phyloP scores from a whole-genome alignment of 2,329 filamentous ascomycete species.

The Neodidymelliopsis sp. region DNA sequence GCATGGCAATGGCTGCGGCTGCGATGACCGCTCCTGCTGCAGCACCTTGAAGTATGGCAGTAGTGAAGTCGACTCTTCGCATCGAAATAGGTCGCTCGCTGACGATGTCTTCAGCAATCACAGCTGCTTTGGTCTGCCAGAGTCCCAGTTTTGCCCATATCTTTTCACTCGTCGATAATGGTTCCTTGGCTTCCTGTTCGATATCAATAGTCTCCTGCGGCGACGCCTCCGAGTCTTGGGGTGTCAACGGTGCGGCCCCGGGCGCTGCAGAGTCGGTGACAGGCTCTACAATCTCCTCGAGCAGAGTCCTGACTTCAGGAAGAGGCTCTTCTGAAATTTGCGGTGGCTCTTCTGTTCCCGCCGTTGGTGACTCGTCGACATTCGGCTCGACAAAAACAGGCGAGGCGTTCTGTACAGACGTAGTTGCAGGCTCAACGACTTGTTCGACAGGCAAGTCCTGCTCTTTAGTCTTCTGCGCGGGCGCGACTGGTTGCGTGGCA shows the following conservation, averaged over 20 bases:
- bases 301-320: conserved; percentile 5
- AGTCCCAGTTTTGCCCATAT: conserved; percentile 18
- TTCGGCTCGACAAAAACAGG: conserved; percentile 1
- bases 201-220: conserved; percentile 27
- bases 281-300: conserved; percentile 10
- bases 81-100: conserved; percentile 56
- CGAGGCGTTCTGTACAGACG: background rate
- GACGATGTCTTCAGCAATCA: conserved; percentile 47
- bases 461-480: conserved; percentile 8
- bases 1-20: conserved; percentile 35
- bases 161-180: conserved; percentile 11
- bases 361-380: conserved; percentile 15
- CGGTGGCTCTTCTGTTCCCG: conserved; percentile 21
- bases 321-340: conserved; percentile 10
- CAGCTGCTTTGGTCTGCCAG: conserved; percentile 33
- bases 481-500: background rate
- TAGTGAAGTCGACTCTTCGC: conserved; percentile 56
- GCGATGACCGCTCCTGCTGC: conserved; percentile 51
- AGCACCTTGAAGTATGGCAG: conserved; percentile 54
- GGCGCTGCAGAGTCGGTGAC: conserved; percentile 19
- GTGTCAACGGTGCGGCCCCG: conserved; percentile 11
- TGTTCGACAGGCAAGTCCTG: conserved; percentile 33
- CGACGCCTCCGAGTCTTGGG: conserved; percentile 1
- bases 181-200: conserved; percentile 18
- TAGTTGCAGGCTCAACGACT: conserved; percentile 23